A percentile compares a stretch with the other conserved stretches of the same genome.
phyloP scores from a whole-genome alignment of 1,284 basidiomycete genomes.

The Singerocomus inundabilis region DNA sequence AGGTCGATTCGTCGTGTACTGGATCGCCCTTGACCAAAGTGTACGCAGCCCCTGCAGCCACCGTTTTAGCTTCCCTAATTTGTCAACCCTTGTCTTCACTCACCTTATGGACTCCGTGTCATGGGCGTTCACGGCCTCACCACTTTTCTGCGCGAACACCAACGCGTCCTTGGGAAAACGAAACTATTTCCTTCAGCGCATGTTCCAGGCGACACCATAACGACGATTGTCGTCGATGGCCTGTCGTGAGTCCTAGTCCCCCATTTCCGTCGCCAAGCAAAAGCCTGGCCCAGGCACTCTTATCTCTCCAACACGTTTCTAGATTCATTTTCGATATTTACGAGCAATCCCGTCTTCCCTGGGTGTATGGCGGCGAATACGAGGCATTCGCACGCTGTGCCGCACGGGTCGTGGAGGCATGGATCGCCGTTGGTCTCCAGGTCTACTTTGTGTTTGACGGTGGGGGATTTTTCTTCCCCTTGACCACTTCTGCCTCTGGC shows the following conservation, averaged over 20 bases:
- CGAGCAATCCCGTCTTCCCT: constrained; percentile 62
- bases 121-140: constrained; percentile 86
- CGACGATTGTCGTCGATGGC: constrained; percentile 73
- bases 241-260: constrained; percentile 72
- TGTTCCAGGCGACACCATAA: constrained; percentile 14
- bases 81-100: neutral
- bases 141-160: constrained; percentile 75
- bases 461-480: constrained; percentile 36
- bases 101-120: constrained; percentile 11
- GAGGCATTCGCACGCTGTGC: constrained; percentile 54
- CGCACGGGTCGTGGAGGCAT: constrained; percentile 57
- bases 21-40: neutral
- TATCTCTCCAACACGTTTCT: neutral
- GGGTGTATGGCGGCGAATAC: constrained; percentile 88
- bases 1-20: neutral
- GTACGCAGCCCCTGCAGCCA: too few relatives aligned
- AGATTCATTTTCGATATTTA: constrained; percentile 82
- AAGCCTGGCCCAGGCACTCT: neutral
- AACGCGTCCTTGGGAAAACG: constrained; percentile 55
- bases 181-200: constrained; percentile 36
- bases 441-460: constrained; percentile 93
- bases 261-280: too few relatives aligned
- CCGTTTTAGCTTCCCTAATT: constrained; percentile 14
- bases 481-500: neutral
- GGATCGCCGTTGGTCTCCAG: constrained; percentile 71